Percentiles rank a stretch among this genome's conserved stretches.
Evolutionary conservation across 208 protist species (phyloP).

Genomic region (Crithidia bombi): DNA sequence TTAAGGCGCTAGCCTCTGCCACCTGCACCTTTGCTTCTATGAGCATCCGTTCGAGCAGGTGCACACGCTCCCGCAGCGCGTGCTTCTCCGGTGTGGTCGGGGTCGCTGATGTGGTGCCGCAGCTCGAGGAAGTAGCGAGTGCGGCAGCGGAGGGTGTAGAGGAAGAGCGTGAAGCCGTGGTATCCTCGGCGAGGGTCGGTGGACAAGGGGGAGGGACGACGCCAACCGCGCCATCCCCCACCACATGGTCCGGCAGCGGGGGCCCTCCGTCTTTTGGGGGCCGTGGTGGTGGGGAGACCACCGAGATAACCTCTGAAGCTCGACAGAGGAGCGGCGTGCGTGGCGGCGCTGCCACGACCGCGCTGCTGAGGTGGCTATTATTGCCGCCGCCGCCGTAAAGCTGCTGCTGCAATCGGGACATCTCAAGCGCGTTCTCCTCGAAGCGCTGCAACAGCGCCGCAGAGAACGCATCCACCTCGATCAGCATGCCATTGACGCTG

Average conservation of each 20-base stretch:
- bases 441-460: constrained; percentile 37
- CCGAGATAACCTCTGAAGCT: background rate
- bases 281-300: background rate
- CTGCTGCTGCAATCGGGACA: constrained; percentile 15
- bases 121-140: background rate
- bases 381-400: background rate
- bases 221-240: background rate
- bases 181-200: no score
- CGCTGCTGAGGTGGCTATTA: background rate
- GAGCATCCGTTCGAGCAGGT: constrained; percentile 35
- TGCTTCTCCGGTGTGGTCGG: constrained; percentile 6
- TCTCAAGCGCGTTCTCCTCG: constrained; percentile 25
- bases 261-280: background rate
- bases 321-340: background rate
- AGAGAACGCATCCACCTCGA: constrained; percentile 46
- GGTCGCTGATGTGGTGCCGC: background rate
- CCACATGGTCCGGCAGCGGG: background rate
- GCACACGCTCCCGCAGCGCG: constrained; percentile 28
- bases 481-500: constrained; percentile 39
- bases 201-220: background rate
- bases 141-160: background rate
- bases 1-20: constrained; percentile 32
- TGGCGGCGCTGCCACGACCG: background rate
- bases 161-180: background rate
- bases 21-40: constrained; percentile 38